These are phyloP conservation scores for Tolypocladium guangdongense DNA, from an alignment of 2,329 filamentous ascomycete genomes.

Conservation along the genomic window DNA sequence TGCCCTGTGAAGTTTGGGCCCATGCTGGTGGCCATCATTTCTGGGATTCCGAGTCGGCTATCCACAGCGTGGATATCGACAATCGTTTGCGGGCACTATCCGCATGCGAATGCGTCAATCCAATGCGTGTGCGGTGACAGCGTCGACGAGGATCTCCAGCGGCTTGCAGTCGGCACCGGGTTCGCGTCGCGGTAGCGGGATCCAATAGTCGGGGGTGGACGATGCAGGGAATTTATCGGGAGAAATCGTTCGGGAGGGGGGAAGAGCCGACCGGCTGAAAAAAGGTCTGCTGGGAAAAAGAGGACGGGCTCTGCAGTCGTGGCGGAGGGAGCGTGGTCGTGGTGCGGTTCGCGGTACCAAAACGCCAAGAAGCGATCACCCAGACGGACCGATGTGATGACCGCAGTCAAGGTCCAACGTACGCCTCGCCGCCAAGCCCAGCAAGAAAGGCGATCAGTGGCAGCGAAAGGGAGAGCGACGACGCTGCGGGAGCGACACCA, in stretches of 20 bases:
- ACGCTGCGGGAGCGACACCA: constrained; percentile 6
- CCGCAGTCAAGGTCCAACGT: background rate
- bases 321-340: background rate
- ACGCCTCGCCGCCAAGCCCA: background rate
- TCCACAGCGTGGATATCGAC: constrained; percentile 52
- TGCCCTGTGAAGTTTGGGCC: constrained; percentile 54
- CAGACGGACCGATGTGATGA: constrained; percentile 1
- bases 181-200: constrained; percentile 1
- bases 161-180: background rate
- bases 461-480: background rate
- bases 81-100: constrained; percentile 29
- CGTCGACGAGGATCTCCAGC: background rate
- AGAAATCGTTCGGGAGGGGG: background rate
- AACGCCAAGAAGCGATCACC: background rate
- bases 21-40: constrained; percentile 61
- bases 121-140: background rate
- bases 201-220: constrained; percentile 4
- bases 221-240: constrained; percentile 6
- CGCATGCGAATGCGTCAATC: constrained; percentile 31
- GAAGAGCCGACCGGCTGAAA: background rate
- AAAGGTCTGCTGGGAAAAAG: background rate
- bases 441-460: background rate
- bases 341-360: constrained; percentile 7
- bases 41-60: constrained; percentile 31
- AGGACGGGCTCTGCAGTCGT: background rate